phyloP scores from a whole-genome alignment of 176 grass and related monocot species.

The Leersia perrieri region DNA sequence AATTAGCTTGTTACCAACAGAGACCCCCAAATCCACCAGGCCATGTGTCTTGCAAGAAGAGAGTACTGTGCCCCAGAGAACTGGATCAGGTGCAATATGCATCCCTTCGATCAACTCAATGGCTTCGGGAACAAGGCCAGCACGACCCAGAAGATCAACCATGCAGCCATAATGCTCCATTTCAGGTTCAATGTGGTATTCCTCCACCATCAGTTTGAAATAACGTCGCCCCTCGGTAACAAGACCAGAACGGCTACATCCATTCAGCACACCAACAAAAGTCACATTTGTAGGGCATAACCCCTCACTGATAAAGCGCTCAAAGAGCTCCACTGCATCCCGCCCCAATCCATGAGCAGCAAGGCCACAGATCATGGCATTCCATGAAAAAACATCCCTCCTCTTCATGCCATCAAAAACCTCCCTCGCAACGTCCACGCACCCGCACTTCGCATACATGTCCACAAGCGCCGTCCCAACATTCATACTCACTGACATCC shows the following conservation, averaged over 20 bases:
- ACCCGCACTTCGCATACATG: conserved; percentile 78
- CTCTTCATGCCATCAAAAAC: conserved; percentile 46
- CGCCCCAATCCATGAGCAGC: conserved; percentile 53
- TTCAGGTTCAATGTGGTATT: conserved; percentile 54
- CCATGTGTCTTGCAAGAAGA: conserved; percentile 67
- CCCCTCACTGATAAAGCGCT: conserved; percentile 42
- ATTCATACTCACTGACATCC: conserved; percentile 23
- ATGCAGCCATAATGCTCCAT: conserved; percentile 80
- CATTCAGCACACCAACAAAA: conserved; percentile 70
- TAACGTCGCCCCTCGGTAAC: conserved; percentile 42
- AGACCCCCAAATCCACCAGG: conserved; percentile 48
- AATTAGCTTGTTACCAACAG: conserved; percentile 62
- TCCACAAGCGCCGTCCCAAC: conserved; percentile 51
- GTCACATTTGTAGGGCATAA: conserved; percentile 56
- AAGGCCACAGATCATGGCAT: conserved; percentile 68
- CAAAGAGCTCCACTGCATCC: conserved; percentile 52
- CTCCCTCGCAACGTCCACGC: conserved; percentile 32
- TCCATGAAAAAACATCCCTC: conserved; percentile 65
- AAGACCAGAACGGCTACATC: conserved; percentile 63
- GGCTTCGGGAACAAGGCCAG: conserved; percentile 56
- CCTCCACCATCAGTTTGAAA: conserved; percentile 56
- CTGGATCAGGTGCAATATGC: conserved; percentile 51
- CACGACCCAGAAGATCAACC: conserved; percentile 64
- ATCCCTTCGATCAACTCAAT: conserved; percentile 67
- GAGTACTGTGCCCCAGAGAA: conserved; percentile 64